Base-by-base conservation (phyloP, 257 asterid genomes). In the Catharanthus roseus region DNA sequence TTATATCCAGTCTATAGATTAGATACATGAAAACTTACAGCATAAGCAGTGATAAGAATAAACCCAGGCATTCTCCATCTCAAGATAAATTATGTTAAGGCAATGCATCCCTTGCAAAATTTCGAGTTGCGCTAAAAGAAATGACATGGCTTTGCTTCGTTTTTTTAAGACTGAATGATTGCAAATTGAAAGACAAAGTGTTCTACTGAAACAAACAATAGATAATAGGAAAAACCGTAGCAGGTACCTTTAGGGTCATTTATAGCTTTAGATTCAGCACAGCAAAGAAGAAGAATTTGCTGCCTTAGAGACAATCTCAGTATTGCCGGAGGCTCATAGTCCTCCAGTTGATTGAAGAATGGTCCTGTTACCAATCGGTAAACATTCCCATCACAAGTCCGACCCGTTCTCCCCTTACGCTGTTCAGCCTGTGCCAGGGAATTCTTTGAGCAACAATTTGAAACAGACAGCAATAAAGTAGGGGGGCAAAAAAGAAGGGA, bases 361-460 rank as follows among this genome's bases (percentile, higher is more conserved):
- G 87, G 71, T 73, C 90, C 80, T 36, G 97, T 88, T 56, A 93
- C 96, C 83, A 93, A 74, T 62, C 97, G 95, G 80, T 86, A 93
- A 55, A 91, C 91, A 71, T 74, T 70, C 45, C 97, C 97, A 61
- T 93, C 99, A 81, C 97, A 93, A 71, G 96, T 93, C 72, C 99
- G 95, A 24, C 97, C 96, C 73, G 99, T 93, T 85, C 99, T 85
- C 70, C 97, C 99, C 70, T 70, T 86, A 24, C 99, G 92, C 82
- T 93, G 99, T 41, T 93, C 95, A 65, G 99, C 99, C 99, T 93
- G 84, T 45, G 53, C 65, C 44, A 77, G 38, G 58, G 24, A 68
- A 61, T 60, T 75, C 69, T 73, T 53, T 73, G 33, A 69, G 31
- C 49, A 47, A 67, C 34, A 66, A 60, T 68, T 69, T 44, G 62